Percentiles rank a stretch among this genome's conserved stretches.
phyloP scores from a whole-genome alignment of 257 asterid species.

The Ophiorrhiza pumila region DNA sequence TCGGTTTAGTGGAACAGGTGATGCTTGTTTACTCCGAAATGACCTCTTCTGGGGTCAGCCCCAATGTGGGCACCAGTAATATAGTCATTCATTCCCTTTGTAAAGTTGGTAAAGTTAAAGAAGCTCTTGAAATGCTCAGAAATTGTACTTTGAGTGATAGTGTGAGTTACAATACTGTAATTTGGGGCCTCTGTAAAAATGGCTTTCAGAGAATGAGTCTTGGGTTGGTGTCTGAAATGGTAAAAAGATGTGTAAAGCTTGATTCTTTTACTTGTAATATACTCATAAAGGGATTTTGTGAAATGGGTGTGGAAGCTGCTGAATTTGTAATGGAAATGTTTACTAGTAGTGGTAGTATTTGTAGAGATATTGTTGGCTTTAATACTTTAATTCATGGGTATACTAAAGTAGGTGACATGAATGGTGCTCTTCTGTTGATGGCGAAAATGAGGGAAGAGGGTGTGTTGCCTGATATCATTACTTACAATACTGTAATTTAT shows the following conservation, averaged over 20 bases:
- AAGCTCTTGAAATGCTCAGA: constrained; percentile 52
- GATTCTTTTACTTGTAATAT: constrained; percentile 72
- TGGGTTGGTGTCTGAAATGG: constrained; percentile 76
- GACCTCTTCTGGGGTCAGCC: constrained; percentile 45
- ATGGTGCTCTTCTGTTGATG: constrained; percentile 46
- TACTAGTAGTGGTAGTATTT: constrained; percentile 26
- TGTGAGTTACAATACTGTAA: constrained; percentile 76
- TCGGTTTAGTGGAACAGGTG: constrained; percentile 70
- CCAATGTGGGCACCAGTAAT: constrained; percentile 60
- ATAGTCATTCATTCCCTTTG: constrained; percentile 63
- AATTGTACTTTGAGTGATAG: constrained; percentile 48
- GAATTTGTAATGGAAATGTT: constrained; percentile 53
- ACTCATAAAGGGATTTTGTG: constrained; percentile 76
- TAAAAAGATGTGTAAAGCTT: constrained; percentile 44
- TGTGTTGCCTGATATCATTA: constrained; percentile 54
- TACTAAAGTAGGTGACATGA: constrained; percentile 53
- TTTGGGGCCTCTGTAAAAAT: constrained; percentile 76
- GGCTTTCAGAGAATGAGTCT: constrained; percentile 57
- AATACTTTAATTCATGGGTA: constrained; percentile 66
- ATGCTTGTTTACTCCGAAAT: constrained; percentile 58
- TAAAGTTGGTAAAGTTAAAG: constrained; percentile 52
- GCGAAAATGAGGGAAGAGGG: constrained; percentile 55
- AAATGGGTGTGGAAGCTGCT: constrained; percentile 66
- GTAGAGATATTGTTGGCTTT: constrained; percentile 59
- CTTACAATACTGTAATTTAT: constrained; percentile 70